Evolutionary conservation across 1,139 yeast species (phyloP).

Genomic region (Saccharomyces hybrid): DNA sequence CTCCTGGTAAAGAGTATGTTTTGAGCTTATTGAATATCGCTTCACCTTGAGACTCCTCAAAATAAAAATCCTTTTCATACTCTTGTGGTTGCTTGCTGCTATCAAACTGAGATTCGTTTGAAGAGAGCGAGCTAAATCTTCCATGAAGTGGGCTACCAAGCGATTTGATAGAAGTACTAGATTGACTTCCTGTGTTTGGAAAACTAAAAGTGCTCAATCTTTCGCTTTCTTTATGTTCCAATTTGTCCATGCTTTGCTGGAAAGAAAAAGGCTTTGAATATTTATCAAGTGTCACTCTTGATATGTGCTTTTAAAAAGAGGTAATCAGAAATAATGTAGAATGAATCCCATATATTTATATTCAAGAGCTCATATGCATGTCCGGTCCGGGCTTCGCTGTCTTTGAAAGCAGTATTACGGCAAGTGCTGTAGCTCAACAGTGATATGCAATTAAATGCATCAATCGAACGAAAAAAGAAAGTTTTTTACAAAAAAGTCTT

Average conservation of each 20-base stretch:
- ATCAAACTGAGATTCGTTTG: neutral
- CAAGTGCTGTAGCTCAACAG: neutral
- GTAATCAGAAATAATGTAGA: neutral
- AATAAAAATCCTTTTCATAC: constrained; percentile 2
- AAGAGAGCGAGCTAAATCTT: constrained; percentile 1
- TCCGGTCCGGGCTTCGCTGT: neutral
- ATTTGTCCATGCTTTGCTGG: neutral
- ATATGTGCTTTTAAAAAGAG: neutral
- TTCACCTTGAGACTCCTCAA: constrained; percentile 10
- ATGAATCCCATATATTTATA: neutral
- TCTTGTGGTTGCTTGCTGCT: neutral
- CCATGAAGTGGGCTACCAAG: neutral
- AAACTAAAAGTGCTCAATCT: constrained; percentile 8
- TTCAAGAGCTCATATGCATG: neutral
- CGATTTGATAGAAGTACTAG: neutral
- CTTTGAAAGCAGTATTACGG: neutral
- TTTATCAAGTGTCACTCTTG: neutral
- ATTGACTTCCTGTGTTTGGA: constrained; percentile 3
- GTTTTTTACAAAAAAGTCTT: neutral
- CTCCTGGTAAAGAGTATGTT: constrained; percentile 3
- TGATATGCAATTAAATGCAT: neutral
- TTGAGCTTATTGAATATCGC: constrained; percentile 9
- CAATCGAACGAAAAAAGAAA: neutral
- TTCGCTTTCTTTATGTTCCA: constrained; percentile 4
- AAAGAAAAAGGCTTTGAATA: neutral